phyloP scores from a whole-genome alignment of 2,329 filamentous ascomycete genomes.

The Westerdykella aurantiaca region DNA sequence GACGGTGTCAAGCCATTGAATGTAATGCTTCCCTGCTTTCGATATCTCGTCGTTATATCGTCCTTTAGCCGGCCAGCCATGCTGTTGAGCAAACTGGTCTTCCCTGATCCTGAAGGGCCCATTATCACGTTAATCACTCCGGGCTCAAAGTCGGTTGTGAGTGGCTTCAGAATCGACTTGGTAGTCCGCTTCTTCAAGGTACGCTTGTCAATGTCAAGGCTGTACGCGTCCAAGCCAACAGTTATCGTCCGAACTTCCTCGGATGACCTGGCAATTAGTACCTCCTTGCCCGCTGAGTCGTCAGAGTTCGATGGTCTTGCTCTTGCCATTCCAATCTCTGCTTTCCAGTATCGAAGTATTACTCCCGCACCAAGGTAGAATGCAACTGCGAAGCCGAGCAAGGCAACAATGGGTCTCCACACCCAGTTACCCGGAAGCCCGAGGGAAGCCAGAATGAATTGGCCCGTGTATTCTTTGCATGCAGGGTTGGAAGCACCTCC shows the following conservation, averaged over 20 bases:
- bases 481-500: constrained; percentile 58
- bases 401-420: constrained; percentile 57
- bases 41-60: constrained; percentile 58
- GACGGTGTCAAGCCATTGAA: constrained; percentile 67
- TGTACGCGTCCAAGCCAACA: constrained; percentile 59
- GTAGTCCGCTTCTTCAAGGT: constrained; percentile 46
- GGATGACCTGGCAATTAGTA: constrained; percentile 52
- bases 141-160: constrained; percentile 61
- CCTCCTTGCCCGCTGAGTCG: constrained; percentile 64
- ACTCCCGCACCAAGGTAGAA: constrained; percentile 59
- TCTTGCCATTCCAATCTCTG: constrained; percentile 65
- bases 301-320: constrained; percentile 52
- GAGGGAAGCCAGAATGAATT: constrained; percentile 62
- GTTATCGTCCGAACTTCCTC: constrained; percentile 56
- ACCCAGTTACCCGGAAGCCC: constrained; percentile 65
- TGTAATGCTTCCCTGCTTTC: constrained; percentile 55
- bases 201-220: constrained; percentile 59
- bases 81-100: constrained; percentile 67
- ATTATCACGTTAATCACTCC: constrained; percentile 70
- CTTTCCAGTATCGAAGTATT: constrained; percentile 58
- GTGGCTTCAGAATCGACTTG: constrained; percentile 57
- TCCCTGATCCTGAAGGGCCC: constrained; percentile 72
- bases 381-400: constrained; percentile 57
- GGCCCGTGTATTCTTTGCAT: constrained; percentile 64
- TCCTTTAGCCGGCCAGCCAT: constrained; percentile 64